Evolutionary conservation across 768 basidiomycete genomes (phyloP), one percentile per base, ranked within the genome.

Genomic region (Hypsizygus marmoreus): DNA sequence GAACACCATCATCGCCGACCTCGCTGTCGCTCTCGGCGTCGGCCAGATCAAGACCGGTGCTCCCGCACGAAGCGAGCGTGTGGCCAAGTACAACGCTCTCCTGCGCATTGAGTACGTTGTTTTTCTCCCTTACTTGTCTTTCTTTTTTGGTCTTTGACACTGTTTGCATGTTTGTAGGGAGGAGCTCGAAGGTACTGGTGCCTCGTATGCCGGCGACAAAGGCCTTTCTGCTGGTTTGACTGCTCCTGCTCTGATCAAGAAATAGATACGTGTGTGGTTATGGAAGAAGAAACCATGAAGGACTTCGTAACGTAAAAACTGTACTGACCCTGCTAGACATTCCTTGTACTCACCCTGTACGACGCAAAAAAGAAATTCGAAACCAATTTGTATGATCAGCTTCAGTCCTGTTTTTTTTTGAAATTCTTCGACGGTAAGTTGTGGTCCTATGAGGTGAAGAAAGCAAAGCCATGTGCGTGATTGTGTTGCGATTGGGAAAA

Each of bases 1-100:
- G 74, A 94, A 92, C 75, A 95, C 92, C 43, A 77, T 93, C 70
- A 97, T 98, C 61, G 92, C 95, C 52, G 94, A 97, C 70, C 85
- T 97, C 55, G 84, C 86, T 52, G 94, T 98, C 57, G 97, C 90
- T 37, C 91, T 97, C 56, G 86, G 88, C 54, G 80, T 79, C 49
- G 94, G 94, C 53, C 88, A 95, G 72, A 97, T 97, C 80, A 98
- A 99, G 86, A 97, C 95, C 36, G 95, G 95, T 73, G 95, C 95
- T 32, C 95, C 95, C 26, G 93, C 92, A 51, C 82, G 95, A 53
- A 88, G 85, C 59, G 97, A 98, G 76, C 95, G 97, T 74, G 88
- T 97, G 22, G 92, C 91, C 61, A 95, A 95, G 72, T 92, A 93
- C 80, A 95, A 95, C 63, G 74, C 80, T 25, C 73, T 97, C 43